Evolutionary conservation across 83 land plant species (phyloP).

Genomic region (Picea engelmannii): DNA sequence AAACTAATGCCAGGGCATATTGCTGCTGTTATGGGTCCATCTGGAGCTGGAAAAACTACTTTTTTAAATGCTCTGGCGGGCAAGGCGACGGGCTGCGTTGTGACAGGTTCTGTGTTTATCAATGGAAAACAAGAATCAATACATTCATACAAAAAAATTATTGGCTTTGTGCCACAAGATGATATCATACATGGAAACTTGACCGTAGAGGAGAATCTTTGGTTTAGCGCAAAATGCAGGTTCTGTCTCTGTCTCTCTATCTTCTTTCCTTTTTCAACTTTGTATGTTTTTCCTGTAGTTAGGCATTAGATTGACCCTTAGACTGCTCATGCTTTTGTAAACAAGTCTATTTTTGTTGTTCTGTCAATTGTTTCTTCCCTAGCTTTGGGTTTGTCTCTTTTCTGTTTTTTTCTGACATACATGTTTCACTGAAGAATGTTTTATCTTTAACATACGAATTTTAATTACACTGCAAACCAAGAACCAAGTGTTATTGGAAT

Average conservation of each 20-base stretch:
- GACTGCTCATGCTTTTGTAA: slow-evolving; percentile 7
- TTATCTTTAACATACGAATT: neutral
- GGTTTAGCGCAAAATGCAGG: slow-evolving; percentile 98
- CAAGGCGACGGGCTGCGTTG: slow-evolving; percentile 68
- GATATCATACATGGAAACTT: slow-evolving; percentile 97
- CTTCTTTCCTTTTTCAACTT: neutral
- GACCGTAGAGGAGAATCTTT: slow-evolving; percentile 95
- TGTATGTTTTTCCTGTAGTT: neutral
- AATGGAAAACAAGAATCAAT: slow-evolving; percentile 84
- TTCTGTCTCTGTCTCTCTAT: slow-evolving; percentile 3
- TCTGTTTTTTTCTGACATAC: no score
- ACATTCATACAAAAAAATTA: slow-evolving; percentile 81
- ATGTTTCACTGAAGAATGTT: neutral
- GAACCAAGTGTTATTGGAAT: no score
- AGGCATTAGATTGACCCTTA: neutral
- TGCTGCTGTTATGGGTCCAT: slow-evolving; percentile 98
- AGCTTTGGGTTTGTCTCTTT: no score
- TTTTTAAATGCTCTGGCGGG: slow-evolving; percentile 95
- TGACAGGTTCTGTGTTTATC: slow-evolving; percentile 71
- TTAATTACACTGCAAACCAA: neutral
- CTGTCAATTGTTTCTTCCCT: neutral
- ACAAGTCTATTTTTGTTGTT: neutral
- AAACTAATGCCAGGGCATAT: slow-evolving; percentile 84
- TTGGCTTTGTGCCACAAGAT: slow-evolving; percentile 99
- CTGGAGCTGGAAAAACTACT: slow-evolving; percentile 99